These are phyloP conservation scores for Uncinocarpus reesii DNA, from an alignment of 2,329 filamentous ascomycete genomes.

Conservation along the genomic window DNA sequence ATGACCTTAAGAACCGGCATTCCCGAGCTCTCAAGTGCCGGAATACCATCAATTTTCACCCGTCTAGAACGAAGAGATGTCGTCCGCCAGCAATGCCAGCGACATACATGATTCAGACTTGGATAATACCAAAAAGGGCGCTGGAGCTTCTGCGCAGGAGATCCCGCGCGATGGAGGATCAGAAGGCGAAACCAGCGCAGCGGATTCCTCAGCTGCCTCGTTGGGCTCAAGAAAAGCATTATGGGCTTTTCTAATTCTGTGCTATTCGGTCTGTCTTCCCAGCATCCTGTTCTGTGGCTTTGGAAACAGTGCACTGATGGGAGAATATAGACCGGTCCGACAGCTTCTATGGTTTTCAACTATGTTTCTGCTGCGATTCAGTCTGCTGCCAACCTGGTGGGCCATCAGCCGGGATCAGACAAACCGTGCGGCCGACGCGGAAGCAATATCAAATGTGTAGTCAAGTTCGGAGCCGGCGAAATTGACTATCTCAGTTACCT, in stretches of 20 bases:
- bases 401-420: slow-evolving; percentile 4
- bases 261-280: not conserved
- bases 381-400: slow-evolving; percentile 7
- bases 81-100: too few relatives aligned
- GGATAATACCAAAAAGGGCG: too few relatives aligned
- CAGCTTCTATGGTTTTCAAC: slow-evolving; percentile 7
- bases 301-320: not conserved
- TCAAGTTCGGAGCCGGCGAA: slow-evolving; percentile 7
- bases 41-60: too few relatives aligned
- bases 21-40: too few relatives aligned
- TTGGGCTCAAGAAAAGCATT: slow-evolving; percentile 6
- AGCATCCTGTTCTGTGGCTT: not conserved
- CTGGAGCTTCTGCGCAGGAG: too few relatives aligned
- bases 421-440: slow-evolving; percentile 3
- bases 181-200: not conserved
- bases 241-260: not conserved
- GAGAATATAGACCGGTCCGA: slow-evolving; percentile 6
- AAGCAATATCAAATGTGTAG: slow-evolving; percentile 1
- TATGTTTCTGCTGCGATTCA: slow-evolving; percentile 11
- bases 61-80: too few relatives aligned
- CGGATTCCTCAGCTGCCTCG: not conserved
- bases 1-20: too few relatives aligned
- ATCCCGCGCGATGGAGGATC: too few relatives aligned
- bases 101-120: too few relatives aligned
- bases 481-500: slow-evolving; percentile 9